These are phyloP conservation scores for Daldinia bambusicola DNA, from an alignment of 495 filamentous ascomycete genomes.

Conservation along the genomic window DNA sequence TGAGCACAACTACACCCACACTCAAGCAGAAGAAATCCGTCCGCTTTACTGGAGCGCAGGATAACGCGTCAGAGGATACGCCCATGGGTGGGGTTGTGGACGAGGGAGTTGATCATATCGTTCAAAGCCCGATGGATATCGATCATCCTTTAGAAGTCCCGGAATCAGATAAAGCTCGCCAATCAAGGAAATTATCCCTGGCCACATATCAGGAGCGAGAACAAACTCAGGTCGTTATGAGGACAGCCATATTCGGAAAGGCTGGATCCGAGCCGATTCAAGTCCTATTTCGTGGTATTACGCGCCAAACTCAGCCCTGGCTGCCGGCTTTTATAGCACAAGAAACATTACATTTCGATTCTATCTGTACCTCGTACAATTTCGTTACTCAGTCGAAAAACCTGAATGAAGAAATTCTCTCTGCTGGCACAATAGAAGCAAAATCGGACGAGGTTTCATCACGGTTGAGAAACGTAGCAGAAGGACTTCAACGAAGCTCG, in stretches of 20 bases:
- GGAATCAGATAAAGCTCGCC: background rate
- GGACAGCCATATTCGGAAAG: slow-evolving; percentile 46
- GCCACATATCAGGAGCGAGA: slow-evolving; percentile 39
- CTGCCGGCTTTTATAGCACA: slow-evolving; percentile 49
- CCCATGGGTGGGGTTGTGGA: slow-evolving; percentile 19
- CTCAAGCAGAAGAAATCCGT: slow-evolving; percentile 53
- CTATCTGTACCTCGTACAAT: slow-evolving; percentile 47
- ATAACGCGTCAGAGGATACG: slow-evolving; percentile 25
- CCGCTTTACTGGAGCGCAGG: slow-evolving; percentile 49
- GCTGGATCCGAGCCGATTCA: slow-evolving; percentile 23
- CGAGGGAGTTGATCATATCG: slow-evolving; percentile 14
- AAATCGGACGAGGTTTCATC: slow-evolving; percentile 26
- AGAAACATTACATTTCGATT: slow-evolving; percentile 47
- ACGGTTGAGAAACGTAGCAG: slow-evolving; percentile 44
- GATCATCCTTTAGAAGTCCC: background rate
- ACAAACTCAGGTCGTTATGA: slow-evolving; percentile 43
- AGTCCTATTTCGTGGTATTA: slow-evolving; percentile 50
- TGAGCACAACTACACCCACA: background rate
- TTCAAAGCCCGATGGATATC: background rate
- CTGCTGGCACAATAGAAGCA: slow-evolving; percentile 33
- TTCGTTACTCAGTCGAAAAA: slow-evolving; percentile 23
- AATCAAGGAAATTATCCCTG: slow-evolving; percentile 31
- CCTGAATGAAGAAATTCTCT: slow-evolving; percentile 32
- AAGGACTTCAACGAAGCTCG: slow-evolving; percentile 46
- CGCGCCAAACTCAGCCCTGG: slow-evolving; percentile 46